phyloP scores from a whole-genome alignment of 768 basidiomycete genomes.

The Kwoniella mangroviensis region DNA sequence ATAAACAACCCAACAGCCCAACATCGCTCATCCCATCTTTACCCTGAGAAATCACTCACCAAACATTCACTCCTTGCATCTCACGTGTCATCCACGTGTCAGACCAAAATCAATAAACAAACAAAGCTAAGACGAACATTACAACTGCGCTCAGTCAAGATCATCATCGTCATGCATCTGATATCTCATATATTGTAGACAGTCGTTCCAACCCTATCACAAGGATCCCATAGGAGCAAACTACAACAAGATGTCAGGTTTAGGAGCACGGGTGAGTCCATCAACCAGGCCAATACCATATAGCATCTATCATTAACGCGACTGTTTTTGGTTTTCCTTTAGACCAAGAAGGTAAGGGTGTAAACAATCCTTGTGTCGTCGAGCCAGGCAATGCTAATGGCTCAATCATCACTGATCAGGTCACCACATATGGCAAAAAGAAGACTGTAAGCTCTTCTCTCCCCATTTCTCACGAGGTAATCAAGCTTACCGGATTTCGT shows the following conservation, averaged over 20 bases:
- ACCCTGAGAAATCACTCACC: constrained; percentile 25
- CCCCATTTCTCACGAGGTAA: not conserved
- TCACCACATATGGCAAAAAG: constrained; percentile 50
- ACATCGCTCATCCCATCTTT: not conserved
- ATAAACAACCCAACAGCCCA: constrained; percentile 19
- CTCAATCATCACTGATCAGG: constrained; percentile 29
- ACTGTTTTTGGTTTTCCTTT: constrained; percentile 28
- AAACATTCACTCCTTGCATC: not conserved
- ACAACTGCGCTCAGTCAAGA: not conserved
- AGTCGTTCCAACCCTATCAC: not conserved
- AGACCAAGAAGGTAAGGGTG: constrained; percentile 49
- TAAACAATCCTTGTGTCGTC: not conserved
- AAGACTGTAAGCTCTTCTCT: constrained; percentile 41
- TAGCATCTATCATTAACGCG: constrained; percentile 32
- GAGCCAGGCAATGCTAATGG: not conserved
- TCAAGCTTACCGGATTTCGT: not conserved
- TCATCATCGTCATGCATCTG: constrained; percentile 9
- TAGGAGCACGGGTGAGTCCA: constrained; percentile 36
- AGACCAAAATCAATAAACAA: not conserved
- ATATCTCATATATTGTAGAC: not conserved
- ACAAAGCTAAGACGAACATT: constrained; percentile 5
- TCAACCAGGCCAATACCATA: not conserved
- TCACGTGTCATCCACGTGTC: constrained; percentile 13
- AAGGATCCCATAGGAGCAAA: not conserved
- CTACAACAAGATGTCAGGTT: constrained; percentile 29